Evolutionary conservation across 2,329 filamentous ascomycete genomes (phyloP).

Genomic region (Apiospora koreana): DNA sequence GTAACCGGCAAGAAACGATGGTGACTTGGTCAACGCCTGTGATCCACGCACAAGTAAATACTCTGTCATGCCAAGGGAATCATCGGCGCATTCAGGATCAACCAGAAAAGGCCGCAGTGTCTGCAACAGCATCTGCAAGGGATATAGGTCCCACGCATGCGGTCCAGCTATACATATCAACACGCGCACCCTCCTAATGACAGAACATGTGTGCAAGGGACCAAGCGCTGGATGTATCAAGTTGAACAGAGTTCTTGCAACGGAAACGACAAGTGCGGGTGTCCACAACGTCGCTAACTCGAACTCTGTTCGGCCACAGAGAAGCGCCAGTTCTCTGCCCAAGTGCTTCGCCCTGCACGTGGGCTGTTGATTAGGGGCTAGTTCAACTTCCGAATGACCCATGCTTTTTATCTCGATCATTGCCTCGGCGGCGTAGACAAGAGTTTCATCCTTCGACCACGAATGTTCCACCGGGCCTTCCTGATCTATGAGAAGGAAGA

Average conservation of each 20-base stretch:
- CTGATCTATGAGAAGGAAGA: constrained; percentile 77
- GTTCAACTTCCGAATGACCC: constrained; percentile 62
- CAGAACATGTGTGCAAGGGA: constrained; percentile 81
- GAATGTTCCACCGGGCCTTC: constrained; percentile 72
- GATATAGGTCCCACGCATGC: constrained; percentile 75
- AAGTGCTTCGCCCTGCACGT: constrained; percentile 80
- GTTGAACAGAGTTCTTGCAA: constrained; percentile 77
- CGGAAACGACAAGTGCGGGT: constrained; percentile 69
- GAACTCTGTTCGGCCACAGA: constrained; percentile 73
- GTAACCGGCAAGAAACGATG: constrained; percentile 80
- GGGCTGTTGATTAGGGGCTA: constrained; percentile 84
- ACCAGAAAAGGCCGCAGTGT: constrained; percentile 77
- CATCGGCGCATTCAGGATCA: constrained; percentile 85
- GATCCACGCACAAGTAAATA: constrained; percentile 75
- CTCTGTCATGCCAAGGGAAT: constrained; percentile 82
- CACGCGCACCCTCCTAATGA: constrained; percentile 83
- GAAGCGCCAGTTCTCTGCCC: constrained; percentile 70
- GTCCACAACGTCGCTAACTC: constrained; percentile 72
- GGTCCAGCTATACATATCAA: constrained; percentile 76
- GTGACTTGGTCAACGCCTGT: constrained; percentile 61
- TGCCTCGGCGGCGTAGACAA: constrained; percentile 61
- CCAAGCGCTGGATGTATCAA: constrained; percentile 82
- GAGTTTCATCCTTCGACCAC: constrained; percentile 59
- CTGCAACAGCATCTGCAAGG: constrained; percentile 86
- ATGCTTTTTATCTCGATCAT: constrained; percentile 70